phyloP scores from a whole-genome alignment of 495 filamentous ascomycete species.

The Aspergillus bridgeri region DNA sequence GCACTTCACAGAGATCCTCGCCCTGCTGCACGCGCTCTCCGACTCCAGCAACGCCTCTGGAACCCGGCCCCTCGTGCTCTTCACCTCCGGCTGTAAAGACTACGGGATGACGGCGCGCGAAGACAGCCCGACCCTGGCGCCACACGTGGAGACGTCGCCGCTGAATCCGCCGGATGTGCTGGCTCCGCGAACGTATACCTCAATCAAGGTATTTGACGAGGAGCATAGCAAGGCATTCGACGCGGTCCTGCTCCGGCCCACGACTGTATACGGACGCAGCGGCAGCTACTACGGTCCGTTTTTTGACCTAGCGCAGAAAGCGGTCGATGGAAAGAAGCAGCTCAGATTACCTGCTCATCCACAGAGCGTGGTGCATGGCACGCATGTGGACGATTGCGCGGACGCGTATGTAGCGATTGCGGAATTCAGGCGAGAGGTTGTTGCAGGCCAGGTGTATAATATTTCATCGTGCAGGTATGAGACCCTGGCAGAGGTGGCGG shows the following conservation, averaged over 20 bases:
- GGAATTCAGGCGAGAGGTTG: not conserved
- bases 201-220: not conserved
- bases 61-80: slow-evolving; percentile 7
- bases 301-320: slow-evolving; percentile 3
- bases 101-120: slow-evolving; percentile 12
- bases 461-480: slow-evolving; percentile 9
- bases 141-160: slow-evolving; percentile 13
- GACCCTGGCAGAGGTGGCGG: slow-evolving; percentile 5
- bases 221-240: slow-evolving; percentile 4
- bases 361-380: slow-evolving; percentile 4
- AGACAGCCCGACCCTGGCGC: not conserved
- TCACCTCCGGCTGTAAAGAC: slow-evolving; percentile 17
- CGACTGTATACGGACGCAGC: slow-evolving; percentile 8
- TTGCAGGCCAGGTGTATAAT: slow-evolving; percentile 9
- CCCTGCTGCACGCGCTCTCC: slow-evolving; percentile 4
- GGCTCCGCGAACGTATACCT: not conserved
- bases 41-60: slow-evolving; percentile 2
- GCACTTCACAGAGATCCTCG: slow-evolving; percentile 3
- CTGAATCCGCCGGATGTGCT: slow-evolving; percentile 3
- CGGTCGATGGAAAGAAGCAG: not conserved
- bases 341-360: not conserved
- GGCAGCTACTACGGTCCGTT: slow-evolving; percentile 11
- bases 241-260: slow-evolving; percentile 8
- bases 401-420: slow-evolving; percentile 15
- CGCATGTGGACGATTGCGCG: slow-evolving; percentile 15